Conservation (phyloP, 2,329 filamentous ascomycete species). For the Aureobasidium sp. region DNA sequence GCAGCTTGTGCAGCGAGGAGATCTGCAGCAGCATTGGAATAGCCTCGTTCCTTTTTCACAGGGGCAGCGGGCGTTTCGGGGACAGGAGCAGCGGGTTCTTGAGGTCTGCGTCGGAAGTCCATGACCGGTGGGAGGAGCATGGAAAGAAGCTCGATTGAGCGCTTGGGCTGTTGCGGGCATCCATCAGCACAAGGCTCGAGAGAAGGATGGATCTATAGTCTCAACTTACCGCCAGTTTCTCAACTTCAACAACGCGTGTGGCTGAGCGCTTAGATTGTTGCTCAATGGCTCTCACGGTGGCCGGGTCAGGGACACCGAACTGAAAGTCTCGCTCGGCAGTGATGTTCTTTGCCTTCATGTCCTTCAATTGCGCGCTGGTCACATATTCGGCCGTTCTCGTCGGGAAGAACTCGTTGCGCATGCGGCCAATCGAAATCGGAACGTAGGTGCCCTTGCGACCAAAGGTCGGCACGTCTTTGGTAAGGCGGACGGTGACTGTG, state of each 20-base stretch:
- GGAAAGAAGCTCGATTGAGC: conserved; percentile 42
- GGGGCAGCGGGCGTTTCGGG: conserved; percentile 12
- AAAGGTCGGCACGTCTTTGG: conserved; percentile 47
- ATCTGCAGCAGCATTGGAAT: conserved; percentile 16
- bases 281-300: background rate
- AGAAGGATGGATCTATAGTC: background rate
- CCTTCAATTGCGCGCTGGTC: conserved; percentile 37
- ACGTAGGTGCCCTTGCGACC: conserved; percentile 46
- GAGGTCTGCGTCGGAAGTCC: conserved; percentile 41
- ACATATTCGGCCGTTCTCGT: conserved; percentile 47
- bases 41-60: conserved; percentile 14
- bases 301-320: conserved; percentile 29
- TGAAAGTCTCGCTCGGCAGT: conserved; percentile 41
- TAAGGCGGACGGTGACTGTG: conserved; percentile 44
- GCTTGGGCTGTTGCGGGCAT: conserved; percentile 29
- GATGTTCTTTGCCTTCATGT: conserved; percentile 39
- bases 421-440: conserved; percentile 44
- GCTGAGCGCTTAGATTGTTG: background rate
- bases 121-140: conserved; percentile 42
- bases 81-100: conserved; percentile 27
- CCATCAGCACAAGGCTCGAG: conserved; percentile 11
- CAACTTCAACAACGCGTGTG: conserved; percentile 31
- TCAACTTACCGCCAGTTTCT: conserved; percentile 33
- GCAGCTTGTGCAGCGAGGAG: conserved; percentile 19
- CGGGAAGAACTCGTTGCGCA: conserved; percentile 52